Evolutionary conservation across 1,139 yeast species (phyloP).

Genomic region (Taphrina pruni): DNA sequence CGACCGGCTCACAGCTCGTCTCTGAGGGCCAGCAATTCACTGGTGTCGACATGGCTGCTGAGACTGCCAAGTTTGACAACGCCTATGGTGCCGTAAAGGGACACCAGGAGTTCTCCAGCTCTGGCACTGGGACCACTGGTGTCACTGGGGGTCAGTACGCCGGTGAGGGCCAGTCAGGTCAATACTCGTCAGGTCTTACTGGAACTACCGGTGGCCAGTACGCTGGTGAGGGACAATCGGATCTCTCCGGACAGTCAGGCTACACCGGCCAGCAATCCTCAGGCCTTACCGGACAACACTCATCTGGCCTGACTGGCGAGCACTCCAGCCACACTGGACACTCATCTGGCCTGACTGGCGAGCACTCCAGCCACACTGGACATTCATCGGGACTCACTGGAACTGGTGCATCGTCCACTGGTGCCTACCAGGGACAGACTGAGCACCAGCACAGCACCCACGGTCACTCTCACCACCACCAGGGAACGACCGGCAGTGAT

Average conservation of each 20-base stretch:
- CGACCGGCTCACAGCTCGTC: constrained; percentile 31
- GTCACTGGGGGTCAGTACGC: neutral
- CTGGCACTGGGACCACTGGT: neutral
- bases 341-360: constrained; percentile 5
- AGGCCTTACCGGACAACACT: neutral
- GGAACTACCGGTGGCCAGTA: neutral
- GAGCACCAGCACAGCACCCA: constrained; percentile 34
- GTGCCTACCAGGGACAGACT: constrained; percentile 27
- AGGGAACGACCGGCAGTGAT: neutral
- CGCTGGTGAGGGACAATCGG: neutral
- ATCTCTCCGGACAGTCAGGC: constrained; percentile 9
- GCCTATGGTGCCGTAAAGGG: constrained; percentile 23
- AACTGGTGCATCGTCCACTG: constrained; percentile 6
- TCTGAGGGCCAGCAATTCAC: constrained; percentile 25
- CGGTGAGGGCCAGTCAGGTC: neutral
- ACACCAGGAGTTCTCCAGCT: constrained; percentile 4
- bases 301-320: constrained; percentile 1
- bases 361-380: neutral
- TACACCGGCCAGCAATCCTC: constrained; percentile 3
- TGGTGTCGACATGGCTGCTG: constrained; percentile 35
- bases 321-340: neutral
- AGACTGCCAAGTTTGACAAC: constrained; percentile 40
- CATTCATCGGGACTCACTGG: constrained; percentile 16
- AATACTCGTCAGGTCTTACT: neutral
- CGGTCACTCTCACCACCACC: constrained; percentile 13